phyloP scores from a whole-genome alignment of 108 stramenopile genomes.

The Schizochytrium sp. region DNA sequence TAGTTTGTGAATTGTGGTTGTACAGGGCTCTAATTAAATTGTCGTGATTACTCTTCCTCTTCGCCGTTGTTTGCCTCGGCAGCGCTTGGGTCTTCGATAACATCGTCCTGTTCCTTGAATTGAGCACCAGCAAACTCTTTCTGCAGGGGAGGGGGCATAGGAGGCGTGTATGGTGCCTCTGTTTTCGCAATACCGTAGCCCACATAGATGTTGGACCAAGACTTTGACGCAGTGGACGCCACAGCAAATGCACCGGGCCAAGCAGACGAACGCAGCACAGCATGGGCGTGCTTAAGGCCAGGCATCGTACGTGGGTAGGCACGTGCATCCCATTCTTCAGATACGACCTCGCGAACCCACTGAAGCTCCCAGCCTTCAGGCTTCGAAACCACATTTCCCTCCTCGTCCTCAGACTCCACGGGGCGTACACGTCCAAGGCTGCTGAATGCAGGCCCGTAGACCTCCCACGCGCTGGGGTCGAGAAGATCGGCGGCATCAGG shows the following conservation, averaged over 20 bases:
- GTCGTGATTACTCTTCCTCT: neutral
- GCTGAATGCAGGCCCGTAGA: slow-evolving; percentile 74
- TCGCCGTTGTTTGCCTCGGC: slow-evolving; percentile 59
- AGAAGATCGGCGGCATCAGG: slow-evolving; percentile 69
- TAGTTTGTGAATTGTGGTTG: no score
- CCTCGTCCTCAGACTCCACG: slow-evolving; percentile 69
- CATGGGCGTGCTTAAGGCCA: slow-evolving; percentile 66
- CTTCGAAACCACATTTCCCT: slow-evolving; percentile 42
- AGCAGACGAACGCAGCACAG: slow-evolving; percentile 25
- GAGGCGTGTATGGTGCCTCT: slow-evolving; percentile 36
- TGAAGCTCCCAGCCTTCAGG: slow-evolving; percentile 72
- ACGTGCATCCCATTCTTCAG: slow-evolving; percentile 73
- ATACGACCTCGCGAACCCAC: slow-evolving; percentile 67
- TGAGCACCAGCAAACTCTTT: slow-evolving; percentile 31
- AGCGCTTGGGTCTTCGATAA: slow-evolving; percentile 57
- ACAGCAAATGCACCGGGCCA: slow-evolving; percentile 79
- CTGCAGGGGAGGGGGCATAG: slow-evolving; percentile 50
- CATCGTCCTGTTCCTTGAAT: slow-evolving; percentile 58
- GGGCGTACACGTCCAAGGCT: slow-evolving; percentile 70
- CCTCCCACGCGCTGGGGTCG: slow-evolving; percentile 70
- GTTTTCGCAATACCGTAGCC: slow-evolving; percentile 67
- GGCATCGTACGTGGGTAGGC: slow-evolving; percentile 65
- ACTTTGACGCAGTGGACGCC: slow-evolving; percentile 65
- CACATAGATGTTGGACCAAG: slow-evolving; percentile 74
- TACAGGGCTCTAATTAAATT: no score